Percentiles rank a stretch among this genome's conserved stretches.
Evolutionary conservation across 129 eudicot species (phyloP).

Genomic region (Centrapalus pauciflorus): DNA sequence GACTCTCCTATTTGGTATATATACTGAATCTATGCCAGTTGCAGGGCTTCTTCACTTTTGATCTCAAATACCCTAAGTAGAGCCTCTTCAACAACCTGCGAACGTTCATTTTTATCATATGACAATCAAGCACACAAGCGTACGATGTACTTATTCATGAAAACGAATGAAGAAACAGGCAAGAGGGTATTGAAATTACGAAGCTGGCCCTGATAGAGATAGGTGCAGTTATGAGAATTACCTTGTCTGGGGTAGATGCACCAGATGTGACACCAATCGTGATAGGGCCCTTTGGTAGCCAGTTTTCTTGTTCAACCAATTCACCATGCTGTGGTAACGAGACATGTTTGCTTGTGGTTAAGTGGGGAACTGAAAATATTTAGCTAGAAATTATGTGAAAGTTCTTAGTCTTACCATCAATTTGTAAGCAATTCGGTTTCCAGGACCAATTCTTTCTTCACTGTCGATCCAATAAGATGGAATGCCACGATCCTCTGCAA

Average conservation of each 20-base stretch:
- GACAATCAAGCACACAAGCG: not conserved
- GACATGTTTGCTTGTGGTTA: not conserved
- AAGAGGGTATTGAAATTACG: not conserved
- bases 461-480: constrained; percentile 98
- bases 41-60: constrained; percentile 75
- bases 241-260: constrained; percentile 99
- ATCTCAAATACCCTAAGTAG: constrained; percentile 65
- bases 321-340: constrained; percentile 70
- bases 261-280: constrained; percentile 87
- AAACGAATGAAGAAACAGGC: no score
- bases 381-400: no score
- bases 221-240: constrained; percentile 20
- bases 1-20: not conserved
- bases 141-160: not conserved
- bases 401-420: constrained; percentile 46
- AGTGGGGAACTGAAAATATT: no score
- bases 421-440: constrained; percentile 69
- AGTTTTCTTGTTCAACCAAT: constrained; percentile 87
- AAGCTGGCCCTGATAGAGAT: not conserved
- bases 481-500: constrained; percentile 86
- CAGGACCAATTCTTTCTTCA: constrained; percentile 91
- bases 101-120: not conserved
- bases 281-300: constrained; percentile 81
- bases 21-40: constrained; percentile 40
- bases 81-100: constrained; percentile 91